Percentiles rank a stretch among this genome's conserved stretches.
These are phyloP conservation scores for Paragyromitra xinjiangensis DNA, from an alignment of 495 filamentous ascomycete genomes.

Conservation along the genomic window DNA sequence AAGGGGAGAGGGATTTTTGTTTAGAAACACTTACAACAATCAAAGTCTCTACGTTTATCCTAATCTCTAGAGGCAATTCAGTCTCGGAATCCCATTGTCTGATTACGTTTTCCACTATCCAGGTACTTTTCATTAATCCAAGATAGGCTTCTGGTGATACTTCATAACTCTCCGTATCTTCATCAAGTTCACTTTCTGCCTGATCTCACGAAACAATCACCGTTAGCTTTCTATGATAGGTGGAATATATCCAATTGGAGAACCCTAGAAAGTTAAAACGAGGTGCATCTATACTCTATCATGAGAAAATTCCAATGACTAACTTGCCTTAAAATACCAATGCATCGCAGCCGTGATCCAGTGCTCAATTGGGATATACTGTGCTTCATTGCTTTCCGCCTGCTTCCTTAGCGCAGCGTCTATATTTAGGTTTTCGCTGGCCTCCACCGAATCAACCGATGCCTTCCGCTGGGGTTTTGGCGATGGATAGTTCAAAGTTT, in stretches of 20 bases:
- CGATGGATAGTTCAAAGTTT: neutral
- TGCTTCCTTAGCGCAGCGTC: slow-evolving; percentile 21
- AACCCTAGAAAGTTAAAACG: neutral
- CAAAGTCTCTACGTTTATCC: slow-evolving; percentile 37
- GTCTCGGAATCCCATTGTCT: slow-evolving; percentile 16
- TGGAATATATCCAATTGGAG: neutral
- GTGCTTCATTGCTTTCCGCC: slow-evolving; percentile 24
- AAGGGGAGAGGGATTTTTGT: neutral
- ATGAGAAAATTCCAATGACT: neutral
- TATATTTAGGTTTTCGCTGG: slow-evolving; percentile 28
- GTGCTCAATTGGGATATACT: slow-evolving; percentile 37
- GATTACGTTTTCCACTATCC: slow-evolving; percentile 45
- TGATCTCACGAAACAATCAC: neutral
- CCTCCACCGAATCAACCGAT: neutral
- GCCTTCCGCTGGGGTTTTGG: slow-evolving; percentile 9
- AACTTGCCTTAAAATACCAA: slow-evolving; percentile 46
- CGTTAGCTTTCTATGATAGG: slow-evolving; percentile 16
- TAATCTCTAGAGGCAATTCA: slow-evolving; percentile 18
- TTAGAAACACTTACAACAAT: slow-evolving; percentile 24
- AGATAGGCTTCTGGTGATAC: slow-evolving; percentile 31
- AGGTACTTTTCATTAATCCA: slow-evolving; percentile 41
- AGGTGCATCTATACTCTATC: neutral
- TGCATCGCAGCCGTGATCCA: slow-evolving; percentile 45
- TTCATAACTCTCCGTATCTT: slow-evolving; percentile 14
- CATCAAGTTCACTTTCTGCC: slow-evolving; percentile 32